phyloP scores from a whole-genome alignment of 78 protist species.

The Polysphondylium violaceum region DNA sequence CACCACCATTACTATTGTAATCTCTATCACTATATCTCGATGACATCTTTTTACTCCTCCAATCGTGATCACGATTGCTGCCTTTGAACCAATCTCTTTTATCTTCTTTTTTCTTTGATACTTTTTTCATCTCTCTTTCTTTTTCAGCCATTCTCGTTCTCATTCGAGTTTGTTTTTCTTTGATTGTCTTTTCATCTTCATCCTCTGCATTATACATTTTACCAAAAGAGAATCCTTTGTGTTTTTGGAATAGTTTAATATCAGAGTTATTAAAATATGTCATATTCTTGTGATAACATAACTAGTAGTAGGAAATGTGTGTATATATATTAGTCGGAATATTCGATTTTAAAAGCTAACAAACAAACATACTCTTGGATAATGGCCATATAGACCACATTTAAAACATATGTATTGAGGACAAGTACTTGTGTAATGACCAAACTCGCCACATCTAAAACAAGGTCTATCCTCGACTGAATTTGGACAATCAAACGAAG shows the following conservation, averaged over 20 bases:
- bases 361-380: constrained; percentile 54
- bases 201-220: background rate
- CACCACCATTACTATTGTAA: background rate
- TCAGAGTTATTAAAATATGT: background rate
- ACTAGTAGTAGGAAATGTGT: background rate
- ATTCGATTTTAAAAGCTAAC: background rate
- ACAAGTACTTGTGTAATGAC: constrained; percentile 39
- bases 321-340: background rate
- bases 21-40: background rate
- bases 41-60: background rate
- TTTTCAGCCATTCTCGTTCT: background rate
- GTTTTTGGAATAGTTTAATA: background rate
- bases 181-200: background rate
- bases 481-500: constrained; percentile 52
- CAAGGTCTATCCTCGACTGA: constrained; percentile 41
- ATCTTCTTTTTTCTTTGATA: background rate
- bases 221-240: background rate
- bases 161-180: constrained; percentile 1
- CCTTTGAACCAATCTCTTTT: background rate
- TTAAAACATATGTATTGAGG: constrained; percentile 43
- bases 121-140: background rate
- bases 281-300: background rate
- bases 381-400: constrained; percentile 76
- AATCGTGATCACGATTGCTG: background rate
- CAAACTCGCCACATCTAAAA: constrained; percentile 73